Conservation (phyloP, 306 rosid genomes). For the Cucurbita moschata region DNA sequence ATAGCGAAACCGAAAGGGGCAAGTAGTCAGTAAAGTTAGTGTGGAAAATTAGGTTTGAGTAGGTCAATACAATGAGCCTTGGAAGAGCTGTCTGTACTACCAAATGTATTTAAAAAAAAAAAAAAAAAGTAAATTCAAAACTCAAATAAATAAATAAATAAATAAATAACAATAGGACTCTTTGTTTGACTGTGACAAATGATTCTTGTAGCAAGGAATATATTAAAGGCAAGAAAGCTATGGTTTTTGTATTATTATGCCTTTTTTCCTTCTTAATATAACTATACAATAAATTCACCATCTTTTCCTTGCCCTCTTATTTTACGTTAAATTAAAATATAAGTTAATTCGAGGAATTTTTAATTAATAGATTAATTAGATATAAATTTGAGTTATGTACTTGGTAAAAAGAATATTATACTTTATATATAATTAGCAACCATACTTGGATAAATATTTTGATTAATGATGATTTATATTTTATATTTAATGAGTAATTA, state of each 20-base stretch:
- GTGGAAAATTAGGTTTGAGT: not conserved
- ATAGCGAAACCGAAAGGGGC: not conserved
- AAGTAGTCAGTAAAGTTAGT: not conserved
- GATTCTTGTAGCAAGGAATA: slow-evolving; percentile 29
- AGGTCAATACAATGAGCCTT: not conserved
- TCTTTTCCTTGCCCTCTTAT: not conserved
- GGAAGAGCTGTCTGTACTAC: slow-evolving; percentile 4
- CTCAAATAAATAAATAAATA: no score
- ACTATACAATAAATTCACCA: not conserved
- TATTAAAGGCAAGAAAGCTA: slow-evolving; percentile 23
- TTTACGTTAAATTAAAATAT: no score
- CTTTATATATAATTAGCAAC: no score
- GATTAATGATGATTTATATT: no score
- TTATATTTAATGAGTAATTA: no score
- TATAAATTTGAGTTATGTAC: no score
- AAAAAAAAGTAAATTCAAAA: no score
- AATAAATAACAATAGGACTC: slow-evolving; percentile 20
- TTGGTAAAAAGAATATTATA: no score
- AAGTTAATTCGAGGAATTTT: no score
- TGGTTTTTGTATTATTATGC: not conserved
- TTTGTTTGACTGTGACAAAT: slow-evolving; percentile 40
- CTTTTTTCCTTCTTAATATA: not conserved
- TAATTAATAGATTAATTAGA: no score
- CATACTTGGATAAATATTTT: no score
- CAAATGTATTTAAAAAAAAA: not conserved